Percentiles rank a stretch among this genome's conserved stretches.
These are phyloP conservation scores for Orobanche coerulescens DNA, from an alignment of 257 asterid species.

Conservation along the genomic window DNA sequence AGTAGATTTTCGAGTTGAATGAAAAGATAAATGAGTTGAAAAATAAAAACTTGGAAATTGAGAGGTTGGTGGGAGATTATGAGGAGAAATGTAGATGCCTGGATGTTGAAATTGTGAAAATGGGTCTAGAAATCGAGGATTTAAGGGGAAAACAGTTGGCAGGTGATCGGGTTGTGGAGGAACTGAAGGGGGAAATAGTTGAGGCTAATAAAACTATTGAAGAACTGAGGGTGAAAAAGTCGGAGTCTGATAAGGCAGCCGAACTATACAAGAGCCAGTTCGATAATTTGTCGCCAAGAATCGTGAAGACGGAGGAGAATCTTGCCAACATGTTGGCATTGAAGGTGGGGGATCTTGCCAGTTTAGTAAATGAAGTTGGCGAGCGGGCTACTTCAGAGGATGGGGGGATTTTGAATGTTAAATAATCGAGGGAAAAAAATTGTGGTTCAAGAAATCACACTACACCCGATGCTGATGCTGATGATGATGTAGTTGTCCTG, in stretches of 20 bases:
- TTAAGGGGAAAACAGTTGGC: slow-evolving; percentile 12
- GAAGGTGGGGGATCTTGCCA: neutral
- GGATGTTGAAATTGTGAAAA: neutral
- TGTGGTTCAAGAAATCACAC: too few relatives aligned
- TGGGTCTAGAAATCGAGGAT: slow-evolving; percentile 16
- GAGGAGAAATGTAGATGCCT: neutral
- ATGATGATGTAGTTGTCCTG: too few relatives aligned
- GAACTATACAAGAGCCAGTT: neutral
- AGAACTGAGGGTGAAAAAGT: slow-evolving; percentile 7
- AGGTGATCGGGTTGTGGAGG: too few relatives aligned
- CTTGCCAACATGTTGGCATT: slow-evolving; percentile 15
- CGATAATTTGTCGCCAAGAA: slow-evolving; percentile 13
- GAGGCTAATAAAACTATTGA: slow-evolving; percentile 6
- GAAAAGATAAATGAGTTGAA: slow-evolving; percentile 7
- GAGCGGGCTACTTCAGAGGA: neutral
- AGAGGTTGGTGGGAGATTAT: neutral
- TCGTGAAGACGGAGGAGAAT: neutral
- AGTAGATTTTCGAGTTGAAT: too few relatives aligned
- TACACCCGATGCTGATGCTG: too few relatives aligned
- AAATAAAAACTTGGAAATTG: slow-evolving; percentile 11
- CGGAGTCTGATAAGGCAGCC: slow-evolving; percentile 12
- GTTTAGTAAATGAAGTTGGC: neutral
- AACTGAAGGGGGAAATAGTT: too few relatives aligned
- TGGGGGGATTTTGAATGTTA: neutral
- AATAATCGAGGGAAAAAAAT: neutral